Evolutionary conservation across 768 basidiomycete genomes (phyloP).

Genomic region (Dioszegia aurantiaca): DNA sequence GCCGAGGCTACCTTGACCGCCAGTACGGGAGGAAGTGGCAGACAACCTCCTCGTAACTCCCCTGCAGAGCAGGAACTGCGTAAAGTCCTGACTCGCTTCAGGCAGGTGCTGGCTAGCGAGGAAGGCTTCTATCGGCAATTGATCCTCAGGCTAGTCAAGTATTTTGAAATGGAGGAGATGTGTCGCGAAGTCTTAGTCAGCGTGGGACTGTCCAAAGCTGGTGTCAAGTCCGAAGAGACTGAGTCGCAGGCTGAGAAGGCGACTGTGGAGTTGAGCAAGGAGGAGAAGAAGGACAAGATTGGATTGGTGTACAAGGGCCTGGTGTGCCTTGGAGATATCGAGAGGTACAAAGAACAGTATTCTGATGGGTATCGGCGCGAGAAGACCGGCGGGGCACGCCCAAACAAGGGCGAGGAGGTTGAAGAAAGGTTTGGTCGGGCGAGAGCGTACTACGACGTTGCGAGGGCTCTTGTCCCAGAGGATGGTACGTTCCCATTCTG

Average conservation of each 20-base stretch:
- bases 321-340: constrained; percentile 89
- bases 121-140: constrained; percentile 87
- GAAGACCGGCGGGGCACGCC: constrained; percentile 14
- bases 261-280: constrained; percentile 38
- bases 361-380: constrained; percentile 46
- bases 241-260: background rate
- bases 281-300: constrained; percentile 65
- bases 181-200: constrained; percentile 5
- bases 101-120: constrained; percentile 82
- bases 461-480: constrained; percentile 72
- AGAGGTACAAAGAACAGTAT: constrained; percentile 87
- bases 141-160: constrained; percentile 58
- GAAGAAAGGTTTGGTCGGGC: constrained; percentile 59
- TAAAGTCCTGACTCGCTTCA: constrained; percentile 81
- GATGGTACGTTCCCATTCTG: constrained; percentile 61
- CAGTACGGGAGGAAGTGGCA: background rate
- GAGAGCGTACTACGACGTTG: constrained; percentile 70
- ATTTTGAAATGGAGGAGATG: constrained; percentile 63
- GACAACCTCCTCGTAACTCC: constrained; percentile 39
- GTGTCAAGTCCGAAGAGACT: background rate
- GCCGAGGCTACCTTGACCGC: constrained; percentile 22
- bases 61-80: constrained; percentile 66
- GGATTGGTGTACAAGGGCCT: constrained; percentile 79
- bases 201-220: constrained; percentile 9
- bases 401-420: constrained; percentile 41